Evolutionary conservation across 345 rosid species (phyloP), one percentile per base, ranked within the genome.

Genomic region (Moricandia moricandioides): DNA sequence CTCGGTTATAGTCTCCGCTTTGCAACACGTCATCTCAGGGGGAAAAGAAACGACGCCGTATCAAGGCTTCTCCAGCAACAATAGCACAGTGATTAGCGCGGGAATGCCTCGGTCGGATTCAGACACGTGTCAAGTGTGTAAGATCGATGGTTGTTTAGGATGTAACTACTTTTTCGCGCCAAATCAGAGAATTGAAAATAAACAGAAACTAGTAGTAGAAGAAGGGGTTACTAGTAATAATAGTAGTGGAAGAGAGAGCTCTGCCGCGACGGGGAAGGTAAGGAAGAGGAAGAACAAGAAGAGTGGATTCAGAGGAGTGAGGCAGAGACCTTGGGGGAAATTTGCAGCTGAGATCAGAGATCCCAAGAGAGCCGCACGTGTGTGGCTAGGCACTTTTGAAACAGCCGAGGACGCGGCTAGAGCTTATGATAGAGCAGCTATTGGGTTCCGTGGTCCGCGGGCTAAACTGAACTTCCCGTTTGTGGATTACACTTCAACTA

Each of bases 271-370:
- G 52, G 31, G 5, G 55, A 64, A 75, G 70, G 65, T 80, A 24
- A 74, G 74, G 70, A 78, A 72, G 70, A 78, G 81, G 54, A 75
- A 68, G 79, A 74, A 82, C 71, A 82, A 11, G 69, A 95, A 85
- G 82, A 90, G 86, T 26, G 75, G 79, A 6, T 95, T 73, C 91
- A 84, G 99, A 69, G 99, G 99, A 45, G 99, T 92, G 60, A 89
- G 99, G 78, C 99, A 92, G 79, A 82, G 97, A 80, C 99, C 99
- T 1, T 95, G 97, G 97, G 97, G 99, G 0, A 94, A 91, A 76
- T 94, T 95, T 85, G 97, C 99, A 1, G 91, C 99, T 10, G 99
- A 95, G 88, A 95, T 95, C 34, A 83, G 99, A 7, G 99, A 95
- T 71, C 99, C 99, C 0, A 74, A 84, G 69, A 79, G 88, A 72